Conservation (phyloP, 1,139 yeast species). For the Blastobotrys raffinosifermentans region DNA sequence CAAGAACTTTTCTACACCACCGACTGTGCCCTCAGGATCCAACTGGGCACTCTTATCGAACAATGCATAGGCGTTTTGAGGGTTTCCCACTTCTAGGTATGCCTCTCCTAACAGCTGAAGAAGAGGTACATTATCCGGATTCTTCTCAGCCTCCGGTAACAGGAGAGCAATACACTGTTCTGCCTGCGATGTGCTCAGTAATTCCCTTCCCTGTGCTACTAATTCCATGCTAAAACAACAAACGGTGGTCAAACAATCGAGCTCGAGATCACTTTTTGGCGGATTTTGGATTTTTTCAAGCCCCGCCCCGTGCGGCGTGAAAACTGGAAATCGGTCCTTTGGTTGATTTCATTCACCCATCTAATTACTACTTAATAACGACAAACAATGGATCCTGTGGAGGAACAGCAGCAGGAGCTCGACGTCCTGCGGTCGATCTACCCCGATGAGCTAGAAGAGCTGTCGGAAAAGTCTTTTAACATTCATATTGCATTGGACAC, state of each 20-base stretch:
- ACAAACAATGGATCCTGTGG: slow-evolving; percentile 43
- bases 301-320: no score
- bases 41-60: slow-evolving; percentile 58
- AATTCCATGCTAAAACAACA: slow-evolving; percentile 1
- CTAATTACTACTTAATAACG: slow-evolving; percentile 1
- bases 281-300: no score
- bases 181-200: slow-evolving; percentile 21
- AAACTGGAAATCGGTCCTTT: no score
- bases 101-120: slow-evolving; percentile 64
- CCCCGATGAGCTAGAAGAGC: slow-evolving; percentile 68
- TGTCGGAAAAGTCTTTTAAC: slow-evolving; percentile 29
- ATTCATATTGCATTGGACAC: slow-evolving; percentile 46
- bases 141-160: slow-evolving; percentile 9
- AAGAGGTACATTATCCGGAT: slow-evolving; percentile 7
- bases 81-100: slow-evolving; percentile 68
- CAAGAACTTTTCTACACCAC: slow-evolving; percentile 71
- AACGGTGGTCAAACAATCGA: no score
- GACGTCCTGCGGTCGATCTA: slow-evolving; percentile 77
- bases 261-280: no score
- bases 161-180: slow-evolving; percentile 19
- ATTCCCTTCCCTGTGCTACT: slow-evolving; percentile 14
- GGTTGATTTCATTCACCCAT: background rate
- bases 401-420: slow-evolving; percentile 32
- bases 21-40: slow-evolving; percentile 60
- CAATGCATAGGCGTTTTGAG: slow-evolving; percentile 68